Evolutionary conservation across 345 rosid genomes (phyloP).

Genomic region (Populus nigra): DNA sequence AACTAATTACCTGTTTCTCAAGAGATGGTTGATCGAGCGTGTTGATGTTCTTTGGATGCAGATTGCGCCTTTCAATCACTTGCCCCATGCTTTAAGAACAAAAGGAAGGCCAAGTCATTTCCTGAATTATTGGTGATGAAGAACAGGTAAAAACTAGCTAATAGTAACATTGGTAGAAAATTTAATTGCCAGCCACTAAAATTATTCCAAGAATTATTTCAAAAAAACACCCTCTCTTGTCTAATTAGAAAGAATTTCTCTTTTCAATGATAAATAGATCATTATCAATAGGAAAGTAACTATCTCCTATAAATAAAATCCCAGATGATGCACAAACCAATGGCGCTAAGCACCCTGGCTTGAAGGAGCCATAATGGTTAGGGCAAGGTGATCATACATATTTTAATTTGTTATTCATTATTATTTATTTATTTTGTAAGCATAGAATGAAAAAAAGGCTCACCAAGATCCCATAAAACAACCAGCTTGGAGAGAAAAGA

Average conservation of each 20-base stretch:
- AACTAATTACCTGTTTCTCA: slow-evolving; percentile 28
- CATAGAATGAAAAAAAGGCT: background rate
- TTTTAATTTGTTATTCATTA: too few relatives aligned
- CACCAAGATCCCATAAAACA: background rate
- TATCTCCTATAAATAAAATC: background rate
- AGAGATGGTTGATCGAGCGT: slow-evolving; percentile 29
- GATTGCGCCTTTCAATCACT: slow-evolving; percentile 32
- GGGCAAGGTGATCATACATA: background rate
- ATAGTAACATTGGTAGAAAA: background rate
- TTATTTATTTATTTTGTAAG: too few relatives aligned
- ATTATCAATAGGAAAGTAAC: background rate
- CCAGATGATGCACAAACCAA: background rate
- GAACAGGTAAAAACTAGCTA: background rate
- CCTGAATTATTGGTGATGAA: background rate
- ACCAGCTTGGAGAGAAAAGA: background rate
- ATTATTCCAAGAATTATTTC: too few relatives aligned
- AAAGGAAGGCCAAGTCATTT: background rate
- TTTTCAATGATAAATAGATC: background rate
- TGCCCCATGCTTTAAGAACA: slow-evolving; percentile 25
- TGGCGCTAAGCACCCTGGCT: background rate
- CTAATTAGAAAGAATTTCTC: background rate
- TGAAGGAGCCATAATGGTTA: background rate
- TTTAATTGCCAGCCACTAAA: background rate
- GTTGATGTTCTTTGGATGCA: slow-evolving; percentile 17
- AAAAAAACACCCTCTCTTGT: background rate